phyloP scores from a whole-genome alignment of 192 early-diverging fungal species.

The Gorgonomyces haynaldii region DNA sequence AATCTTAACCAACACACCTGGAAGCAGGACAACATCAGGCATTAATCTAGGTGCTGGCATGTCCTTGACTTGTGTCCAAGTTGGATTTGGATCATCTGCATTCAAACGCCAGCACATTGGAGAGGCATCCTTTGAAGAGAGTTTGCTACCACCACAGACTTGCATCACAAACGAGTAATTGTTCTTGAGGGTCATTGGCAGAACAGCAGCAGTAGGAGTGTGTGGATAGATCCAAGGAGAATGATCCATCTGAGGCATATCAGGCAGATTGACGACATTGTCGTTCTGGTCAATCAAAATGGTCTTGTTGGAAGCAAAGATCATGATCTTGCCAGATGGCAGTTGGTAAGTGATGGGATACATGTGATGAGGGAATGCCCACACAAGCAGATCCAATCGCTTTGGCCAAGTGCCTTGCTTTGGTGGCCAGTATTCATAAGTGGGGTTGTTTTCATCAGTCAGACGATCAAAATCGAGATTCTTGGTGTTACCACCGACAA shows the following conservation, averaged over 20 bases:
- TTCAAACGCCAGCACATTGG: slow-evolving; percentile 8
- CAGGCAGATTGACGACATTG: not conserved
- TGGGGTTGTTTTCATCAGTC: slow-evolving; percentile 21
- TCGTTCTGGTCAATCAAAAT: not conserved
- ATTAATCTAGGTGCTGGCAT: slow-evolving; percentile 19
- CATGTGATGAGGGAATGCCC: slow-evolving; percentile 18
- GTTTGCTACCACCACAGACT: slow-evolving; percentile 22
- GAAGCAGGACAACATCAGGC: slow-evolving; percentile 20
- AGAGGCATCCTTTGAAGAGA: slow-evolving; percentile 2
- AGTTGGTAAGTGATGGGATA: slow-evolving; percentile 20
- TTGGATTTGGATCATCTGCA: slow-evolving; percentile 12
- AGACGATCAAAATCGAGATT: slow-evolving; percentile 18
- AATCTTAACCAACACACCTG: slow-evolving; percentile 13
- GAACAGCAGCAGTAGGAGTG: slow-evolving; percentile 15
- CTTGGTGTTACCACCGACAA: slow-evolving; percentile 11
- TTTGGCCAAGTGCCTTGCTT: slow-evolving; percentile 7
- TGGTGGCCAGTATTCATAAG: slow-evolving; percentile 27
- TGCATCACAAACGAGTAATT: slow-evolving; percentile 7
- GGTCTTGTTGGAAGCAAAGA: slow-evolving; percentile 21
- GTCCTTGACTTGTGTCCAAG: slow-evolving; percentile 8
- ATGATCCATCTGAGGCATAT: slow-evolving; percentile 6
- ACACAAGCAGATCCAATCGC: slow-evolving; percentile 5
- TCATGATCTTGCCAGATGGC: slow-evolving; percentile 19
- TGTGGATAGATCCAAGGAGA: slow-evolving; percentile 22
- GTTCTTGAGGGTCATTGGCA: slow-evolving; percentile 18